Evolutionary conservation across 768 basidiomycete genomes (phyloP), one percentile per base, ranked within the genome.

Genomic region (Lactarius hatsudake): DNA sequence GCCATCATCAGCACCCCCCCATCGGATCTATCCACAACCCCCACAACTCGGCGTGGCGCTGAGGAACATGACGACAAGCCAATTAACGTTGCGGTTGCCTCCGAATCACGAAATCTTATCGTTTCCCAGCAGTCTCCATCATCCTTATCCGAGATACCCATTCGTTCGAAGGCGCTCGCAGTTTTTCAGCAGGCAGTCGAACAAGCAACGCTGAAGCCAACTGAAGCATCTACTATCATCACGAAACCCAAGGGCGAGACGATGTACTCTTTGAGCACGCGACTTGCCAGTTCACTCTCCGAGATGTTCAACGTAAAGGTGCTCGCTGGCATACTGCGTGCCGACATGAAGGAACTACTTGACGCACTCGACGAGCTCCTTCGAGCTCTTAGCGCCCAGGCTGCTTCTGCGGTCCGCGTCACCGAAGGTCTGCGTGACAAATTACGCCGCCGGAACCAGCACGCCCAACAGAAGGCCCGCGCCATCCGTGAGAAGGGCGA

Each of bases 361-460:
- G 83, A 83, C 30, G 86, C 85, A 4, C 78, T 89, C 36, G 87
- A 89, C 69, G 84, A 81, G 0, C 79, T 89, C 42, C 76, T 82
- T 66, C 77, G 75, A 38, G 81, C 43, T 26, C 59, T 71, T n/a
- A 51, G 36, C 60, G 23, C 40, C 4, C 68, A 70, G 42, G 64
- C 61, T 13, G 51, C 59, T 51, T 61, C 65, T n/a, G 65, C 69
- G 12, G 38, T 71, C 12, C 56, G 59, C 32, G 28, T 70, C 8
- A 56, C 65, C 32, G 65, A 67, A 28, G 59, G 61, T 34, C 42
- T 78, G 32, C 71, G 70, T 17, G 72, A 64, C 36, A 61, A 69
- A 58, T 58, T 78, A 28, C 69, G 71, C 13, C 69, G 72, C 9
- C 74, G 75, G 34, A 73, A 78, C 64, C 67, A 63, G 30, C 75